These are phyloP conservation scores for Nemania bipapillata DNA, from an alignment of 2,329 filamentous ascomycete genomes.

Conservation along the genomic window DNA sequence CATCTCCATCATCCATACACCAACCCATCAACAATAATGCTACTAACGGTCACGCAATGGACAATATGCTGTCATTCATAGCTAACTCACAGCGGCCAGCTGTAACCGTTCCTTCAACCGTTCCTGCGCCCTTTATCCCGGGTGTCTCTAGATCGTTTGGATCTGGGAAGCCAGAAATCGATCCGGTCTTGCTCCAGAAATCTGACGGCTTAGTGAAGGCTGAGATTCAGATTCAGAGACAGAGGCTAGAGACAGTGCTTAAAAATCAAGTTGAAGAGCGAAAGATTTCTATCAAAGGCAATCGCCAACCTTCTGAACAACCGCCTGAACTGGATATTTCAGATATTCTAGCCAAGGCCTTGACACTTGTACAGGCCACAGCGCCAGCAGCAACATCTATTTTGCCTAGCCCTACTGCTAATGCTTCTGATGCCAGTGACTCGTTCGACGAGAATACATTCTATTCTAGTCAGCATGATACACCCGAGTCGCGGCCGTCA, in stretches of 20 bases:
- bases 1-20: slow-evolving; percentile 38
- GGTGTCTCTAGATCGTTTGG: slow-evolving; percentile 57
- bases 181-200: slow-evolving; percentile 86
- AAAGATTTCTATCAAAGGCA: slow-evolving; percentile 57
- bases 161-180: slow-evolving; percentile 72
- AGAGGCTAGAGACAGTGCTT: slow-evolving; percentile 80
- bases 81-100: slow-evolving; percentile 54
- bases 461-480: slow-evolving; percentile 94
- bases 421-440: slow-evolving; percentile 74
- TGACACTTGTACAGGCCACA: slow-evolving; percentile 76
- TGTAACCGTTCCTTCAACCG: slow-evolving; percentile 43
- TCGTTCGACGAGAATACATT: slow-evolving; percentile 94
- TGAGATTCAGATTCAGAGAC: slow-evolving; percentile 81
- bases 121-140: slow-evolving; percentile 49
- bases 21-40: slow-evolving; percentile 38
- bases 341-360: slow-evolving; percentile 76
- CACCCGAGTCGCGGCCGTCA: slow-evolving; percentile 66
- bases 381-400: slow-evolving; percentile 69
- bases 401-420: slow-evolving; percentile 61
- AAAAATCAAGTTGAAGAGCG: slow-evolving; percentile 79
- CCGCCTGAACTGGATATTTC: slow-evolving; percentile 75
- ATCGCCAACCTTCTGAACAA: slow-evolving; percentile 59
- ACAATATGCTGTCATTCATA: slow-evolving; percentile 52
- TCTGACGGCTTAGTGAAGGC: slow-evolving; percentile 85
- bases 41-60: slow-evolving; percentile 46